phyloP scores from a whole-genome alignment of 148 eudicot genomes.

The Spergularia marina region DNA sequence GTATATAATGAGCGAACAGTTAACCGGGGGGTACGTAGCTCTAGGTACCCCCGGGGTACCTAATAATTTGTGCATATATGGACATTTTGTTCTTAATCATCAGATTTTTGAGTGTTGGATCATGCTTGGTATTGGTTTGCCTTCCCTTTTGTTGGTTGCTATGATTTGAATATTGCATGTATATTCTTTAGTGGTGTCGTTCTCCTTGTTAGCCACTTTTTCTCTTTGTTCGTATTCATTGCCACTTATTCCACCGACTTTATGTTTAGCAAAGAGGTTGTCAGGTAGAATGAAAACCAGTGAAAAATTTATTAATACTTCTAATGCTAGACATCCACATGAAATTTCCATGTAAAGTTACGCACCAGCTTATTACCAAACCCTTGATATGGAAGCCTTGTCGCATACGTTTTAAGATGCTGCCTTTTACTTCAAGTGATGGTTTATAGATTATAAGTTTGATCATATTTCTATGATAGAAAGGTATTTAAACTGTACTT shows the following conservation, averaged over 20 bases:
- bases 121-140: background rate
- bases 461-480: background rate
- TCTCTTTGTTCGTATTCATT: background rate
- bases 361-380: background rate
- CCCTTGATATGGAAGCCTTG: background rate
- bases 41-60: no score
- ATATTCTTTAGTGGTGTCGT: background rate
- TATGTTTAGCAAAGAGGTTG: background rate
- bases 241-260: background rate
- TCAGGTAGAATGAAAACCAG: background rate
- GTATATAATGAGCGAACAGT: no score
- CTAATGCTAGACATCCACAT: slow-evolving; percentile 3
- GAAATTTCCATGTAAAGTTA: slow-evolving; percentile 2
- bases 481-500: background rate
- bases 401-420: background rate
- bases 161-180: background rate
- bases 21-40: no score
- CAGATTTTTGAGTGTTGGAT: background rate
- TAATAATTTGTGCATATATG: no score
- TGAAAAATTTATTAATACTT: background rate
- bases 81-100: background rate
- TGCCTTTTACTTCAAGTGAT: background rate
- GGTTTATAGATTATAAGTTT: background rate
- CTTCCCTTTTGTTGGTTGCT: background rate
- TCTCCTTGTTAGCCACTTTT: background rate